These are phyloP conservation scores for Tagetes patula DNA, from an alignment of 129 eudicot species.

Conservation along the genomic window DNA sequence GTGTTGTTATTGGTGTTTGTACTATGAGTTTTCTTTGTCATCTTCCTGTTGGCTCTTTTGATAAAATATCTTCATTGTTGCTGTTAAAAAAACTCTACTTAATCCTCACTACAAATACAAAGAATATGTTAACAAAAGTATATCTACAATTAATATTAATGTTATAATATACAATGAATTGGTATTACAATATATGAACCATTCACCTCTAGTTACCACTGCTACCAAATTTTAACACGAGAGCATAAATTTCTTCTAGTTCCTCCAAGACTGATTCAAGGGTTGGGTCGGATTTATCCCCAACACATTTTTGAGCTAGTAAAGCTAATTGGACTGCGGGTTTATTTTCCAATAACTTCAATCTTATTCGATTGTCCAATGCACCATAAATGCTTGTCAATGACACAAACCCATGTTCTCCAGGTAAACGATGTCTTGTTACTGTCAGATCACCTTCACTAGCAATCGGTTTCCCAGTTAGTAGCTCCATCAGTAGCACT, in stretches of 20 bases:
- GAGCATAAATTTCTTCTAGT: conserved; percentile 22
- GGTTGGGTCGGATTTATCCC: conserved; percentile 5
- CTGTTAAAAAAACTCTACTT: too few species aligned
- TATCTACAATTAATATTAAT: too few species aligned
- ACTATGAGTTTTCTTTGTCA: too few species aligned
- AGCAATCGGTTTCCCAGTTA: conserved; percentile 18
- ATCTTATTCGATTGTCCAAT: conserved; percentile 14
- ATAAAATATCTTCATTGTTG: too few species aligned
- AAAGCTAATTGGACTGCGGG: conserved; percentile 15
- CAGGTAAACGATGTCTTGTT: conserved; percentile 4
- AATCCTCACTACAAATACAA: too few species aligned
- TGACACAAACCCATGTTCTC: conserved; percentile 20
- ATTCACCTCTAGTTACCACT: neutral
- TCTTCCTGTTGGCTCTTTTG: too few species aligned
- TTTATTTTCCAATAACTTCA: neutral
- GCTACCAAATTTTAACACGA: conserved; percentile 14
- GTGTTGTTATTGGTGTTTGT: too few species aligned
- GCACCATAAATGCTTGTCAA: neutral
- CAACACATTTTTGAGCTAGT: conserved; percentile 30
- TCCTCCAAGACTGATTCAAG: conserved; percentile 29
- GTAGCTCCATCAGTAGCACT: conserved; percentile 22
- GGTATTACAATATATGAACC: neutral
- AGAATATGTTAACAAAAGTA: too few species aligned
- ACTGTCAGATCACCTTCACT: neutral
- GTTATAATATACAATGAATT: too few species aligned